Evolutionary conservation across 2,329 filamentous ascomycete species (phyloP), one percentile per base, ranked within the genome.

Genomic region (Aspergillus thermomutatus): DNA sequence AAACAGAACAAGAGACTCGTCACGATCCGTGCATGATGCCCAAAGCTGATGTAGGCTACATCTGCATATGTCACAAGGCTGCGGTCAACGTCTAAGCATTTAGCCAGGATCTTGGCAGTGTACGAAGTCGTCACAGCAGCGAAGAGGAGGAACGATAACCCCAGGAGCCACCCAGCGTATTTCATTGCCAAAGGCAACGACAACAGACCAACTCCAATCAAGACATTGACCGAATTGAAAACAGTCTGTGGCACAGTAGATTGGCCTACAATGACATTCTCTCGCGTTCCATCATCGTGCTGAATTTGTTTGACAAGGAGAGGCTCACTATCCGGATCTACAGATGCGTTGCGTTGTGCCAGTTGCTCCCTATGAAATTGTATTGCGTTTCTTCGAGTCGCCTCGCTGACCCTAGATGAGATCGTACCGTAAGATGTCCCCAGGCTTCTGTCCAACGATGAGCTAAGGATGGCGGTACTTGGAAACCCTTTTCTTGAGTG

Each of bases 171-270:
- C 50, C 92, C 93, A 11, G 90, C 87, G 72, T 96, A 92, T 67
- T 87, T 91, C 67, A 97, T 80, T 5, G 90, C 93, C 69, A 97
- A 82, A 5, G 93, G 94, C 53, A 99, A 79, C 73, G 91, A 95
- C 51, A 99, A 81, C 28, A 99, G 78, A 0, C 93, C 93, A 28
- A 99, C 88, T 17, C 92, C 92, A 59, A 97, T 93, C 57, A 97
- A 79, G 51, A 95, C 91, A 64, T 96, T 96, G 71, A 93, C 93
- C 3, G 91, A 95, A 75, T 99, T 99, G 80, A 97, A 96, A 60
- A 97, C 84, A 6, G 93, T 97, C 77, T 97, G 93, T 0, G 92
- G 92, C 17, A 97, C 81, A 1, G 93, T 99, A n/a, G 91, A 96
- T 77, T 95, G 92, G 41, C 93, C 93, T 60, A 96, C 89, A 2